Percentiles rank a stretch among this genome's conserved stretches.
Evolutionary conservation across 1,284 basidiomycete species (phyloP).

Genomic region (Ganoderma multipileum): DNA sequence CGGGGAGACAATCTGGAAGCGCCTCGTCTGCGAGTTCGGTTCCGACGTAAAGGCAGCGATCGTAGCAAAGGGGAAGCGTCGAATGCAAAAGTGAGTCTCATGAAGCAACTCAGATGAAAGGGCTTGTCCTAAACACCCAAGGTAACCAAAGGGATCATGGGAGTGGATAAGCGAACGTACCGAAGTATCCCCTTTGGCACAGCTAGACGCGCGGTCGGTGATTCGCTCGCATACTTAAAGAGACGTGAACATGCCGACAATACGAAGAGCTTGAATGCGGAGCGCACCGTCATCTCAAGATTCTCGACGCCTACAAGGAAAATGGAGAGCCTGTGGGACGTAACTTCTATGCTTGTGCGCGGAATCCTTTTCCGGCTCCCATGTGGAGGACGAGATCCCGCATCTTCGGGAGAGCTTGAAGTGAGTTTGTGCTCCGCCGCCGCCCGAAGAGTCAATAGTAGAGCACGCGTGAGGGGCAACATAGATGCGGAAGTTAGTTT

Average conservation of each 20-base stretch:
- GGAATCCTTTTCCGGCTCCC: constrained; percentile 13
- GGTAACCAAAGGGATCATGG: background rate
- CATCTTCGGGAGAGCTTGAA: background rate
- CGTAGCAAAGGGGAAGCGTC: background rate
- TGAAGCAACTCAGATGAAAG: background rate
- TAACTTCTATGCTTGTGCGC: background rate
- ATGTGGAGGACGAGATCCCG: constrained; percentile 1
- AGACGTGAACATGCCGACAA: background rate
- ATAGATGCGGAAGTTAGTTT: constrained; percentile 7
- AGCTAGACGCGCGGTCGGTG: constrained; percentile 2
- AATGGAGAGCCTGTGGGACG: constrained; percentile 5
- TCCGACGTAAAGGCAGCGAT: constrained; percentile 11
- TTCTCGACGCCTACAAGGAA: background rate
- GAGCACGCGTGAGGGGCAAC: background rate
- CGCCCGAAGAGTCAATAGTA: background rate
- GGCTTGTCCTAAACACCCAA: no score
- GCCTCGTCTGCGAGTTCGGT: constrained; percentile 4
- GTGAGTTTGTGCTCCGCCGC: background rate
- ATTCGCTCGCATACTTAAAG: background rate
- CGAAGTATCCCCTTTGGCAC: constrained; percentile 9
- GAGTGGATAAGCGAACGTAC: constrained; percentile 7
- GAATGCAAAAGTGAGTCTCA: no score
- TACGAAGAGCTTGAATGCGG: background rate
- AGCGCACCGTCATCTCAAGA: constrained; percentile 1
- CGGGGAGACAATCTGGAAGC: constrained; percentile 3